These are phyloP conservation scores for Pseudogymnoascus sp. DNA, from an alignment of 2,329 filamentous ascomycete species.

Conservation along the genomic window DNA sequence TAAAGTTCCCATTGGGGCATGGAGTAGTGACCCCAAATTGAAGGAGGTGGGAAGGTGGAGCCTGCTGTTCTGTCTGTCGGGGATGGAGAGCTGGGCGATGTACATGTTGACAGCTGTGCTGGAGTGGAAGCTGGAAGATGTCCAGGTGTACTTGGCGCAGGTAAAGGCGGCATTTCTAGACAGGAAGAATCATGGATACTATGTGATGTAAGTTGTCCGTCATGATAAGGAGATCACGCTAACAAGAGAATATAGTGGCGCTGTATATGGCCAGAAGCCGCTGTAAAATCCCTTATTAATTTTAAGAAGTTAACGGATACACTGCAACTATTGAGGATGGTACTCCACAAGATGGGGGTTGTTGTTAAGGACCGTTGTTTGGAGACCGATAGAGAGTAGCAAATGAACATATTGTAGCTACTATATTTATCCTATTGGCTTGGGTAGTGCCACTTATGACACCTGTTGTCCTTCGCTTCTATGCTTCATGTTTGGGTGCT, in stretches of 20 bases:
- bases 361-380: neutral
- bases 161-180: neutral
- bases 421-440: neutral
- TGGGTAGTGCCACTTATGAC: neutral
- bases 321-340: neutral
- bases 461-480: neutral
- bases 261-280: neutral
- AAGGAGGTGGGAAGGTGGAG: constrained; percentile 8
- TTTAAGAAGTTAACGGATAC: neutral
- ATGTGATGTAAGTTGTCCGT: neutral
- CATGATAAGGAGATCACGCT: neutral
- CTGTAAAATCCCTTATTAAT: neutral
- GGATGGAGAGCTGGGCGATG: neutral
- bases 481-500: neutral
- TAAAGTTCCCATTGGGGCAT: constrained; percentile 16
- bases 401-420: neutral
- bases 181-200: constrained; percentile 9
- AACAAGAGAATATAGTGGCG: neutral
- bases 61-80: neutral
- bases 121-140: neutral
- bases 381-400: neutral
- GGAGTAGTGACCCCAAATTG: constrained; percentile 11
- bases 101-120: constrained; percentile 1
- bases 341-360: neutral
- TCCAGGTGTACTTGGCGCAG: neutral